Percentiles rank a stretch among this genome's conserved stretches.
phyloP scores from a whole-genome alignment of 2,329 filamentous ascomycete species.

The Helicocarpus griseus region DNA sequence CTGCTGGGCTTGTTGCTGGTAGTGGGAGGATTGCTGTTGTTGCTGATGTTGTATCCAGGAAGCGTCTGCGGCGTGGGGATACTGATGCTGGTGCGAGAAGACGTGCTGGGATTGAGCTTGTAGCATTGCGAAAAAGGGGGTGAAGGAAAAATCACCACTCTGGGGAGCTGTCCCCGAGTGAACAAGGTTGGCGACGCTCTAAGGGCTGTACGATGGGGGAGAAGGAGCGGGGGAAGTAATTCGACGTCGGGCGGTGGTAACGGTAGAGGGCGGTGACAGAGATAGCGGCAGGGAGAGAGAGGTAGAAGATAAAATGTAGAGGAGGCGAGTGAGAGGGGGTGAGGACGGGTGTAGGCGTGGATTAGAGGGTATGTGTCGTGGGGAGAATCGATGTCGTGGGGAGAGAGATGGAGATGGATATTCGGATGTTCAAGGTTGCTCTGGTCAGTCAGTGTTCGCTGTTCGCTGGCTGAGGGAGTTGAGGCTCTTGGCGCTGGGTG shows the following conservation, averaged over 20 bases:
- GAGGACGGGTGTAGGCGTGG: background rate
- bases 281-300: background rate
- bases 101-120: slow-evolving; percentile 49
- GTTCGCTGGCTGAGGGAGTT: background rate
- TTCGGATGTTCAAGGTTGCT: background rate
- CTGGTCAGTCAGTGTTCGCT: too few relatives aligned
- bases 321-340: background rate
- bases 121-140: slow-evolving; percentile 30
- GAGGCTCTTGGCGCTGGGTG: background rate
- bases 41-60: slow-evolving; percentile 34
- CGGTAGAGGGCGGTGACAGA: background rate
- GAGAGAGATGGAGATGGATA: background rate
- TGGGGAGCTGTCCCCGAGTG: slow-evolving; percentile 1
- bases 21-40: slow-evolving; percentile 24
- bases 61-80: slow-evolving; percentile 33
- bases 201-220: background rate
- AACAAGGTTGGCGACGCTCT: background rate
- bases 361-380: background rate
- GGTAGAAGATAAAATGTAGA: background rate
- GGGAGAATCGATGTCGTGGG: too few relatives aligned
- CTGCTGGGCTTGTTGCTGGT: slow-evolving; percentile 33
- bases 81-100: slow-evolving; percentile 51
- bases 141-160: background rate
- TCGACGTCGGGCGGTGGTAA: too few relatives aligned
- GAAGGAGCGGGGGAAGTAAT: too few relatives aligned